Base-by-base conservation (phyloP, 2,329 filamentous ascomycete species). In the Cladophialophora carrionii region DNA sequence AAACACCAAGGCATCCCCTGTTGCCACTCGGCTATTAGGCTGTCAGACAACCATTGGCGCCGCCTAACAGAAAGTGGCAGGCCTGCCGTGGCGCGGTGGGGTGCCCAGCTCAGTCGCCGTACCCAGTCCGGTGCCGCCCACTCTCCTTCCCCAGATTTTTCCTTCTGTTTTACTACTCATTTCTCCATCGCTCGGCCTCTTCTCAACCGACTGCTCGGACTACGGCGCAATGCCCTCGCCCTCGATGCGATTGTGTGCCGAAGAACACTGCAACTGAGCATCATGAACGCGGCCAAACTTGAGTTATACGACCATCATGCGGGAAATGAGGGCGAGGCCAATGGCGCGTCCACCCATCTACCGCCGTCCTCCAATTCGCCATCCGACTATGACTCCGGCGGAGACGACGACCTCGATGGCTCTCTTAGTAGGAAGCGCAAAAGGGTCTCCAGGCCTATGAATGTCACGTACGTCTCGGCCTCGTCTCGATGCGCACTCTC, bases 371-470 rank as follows among this genome's bases (percentile, higher is more conserved):
- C 65, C 62, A 37, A 60, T 29, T 61, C 67, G 8, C 46, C 62
- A n/a, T 65, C 64, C 20, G 67, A 66, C 20, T 69, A 69, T 41
- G 69, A 70, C 57, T 84, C 82, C 72, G 79, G 72, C 43, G 80
- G 80, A 46, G 79, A 83, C 57, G 73, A 76, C 24, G 74, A 74
- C 32, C 79, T 78, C 59, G 78, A 75, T 66, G 80, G 83, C 64
- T 62, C 68, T 14, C 22, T 29, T 26, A 34, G 29, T 54, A 67
- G 52, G 57, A 88, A 88, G 76, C 83, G 85, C 68, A 88, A 87
- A 74, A 80, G 85, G 52, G 17, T 54, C 52, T 54, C 52, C 52
- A 54, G 52, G 84, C 84, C 65, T 31, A 72, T 71, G 70, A 73
- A 71, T 57, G 71, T 73, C 60, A 72, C 71, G 70, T 72, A 72